A percentile compares a stretch with the other conserved stretches of the same genome.
Evolutionary conservation across 768 basidiomycete species (phyloP).

Genomic region (Paxillus rubicundulus): DNA sequence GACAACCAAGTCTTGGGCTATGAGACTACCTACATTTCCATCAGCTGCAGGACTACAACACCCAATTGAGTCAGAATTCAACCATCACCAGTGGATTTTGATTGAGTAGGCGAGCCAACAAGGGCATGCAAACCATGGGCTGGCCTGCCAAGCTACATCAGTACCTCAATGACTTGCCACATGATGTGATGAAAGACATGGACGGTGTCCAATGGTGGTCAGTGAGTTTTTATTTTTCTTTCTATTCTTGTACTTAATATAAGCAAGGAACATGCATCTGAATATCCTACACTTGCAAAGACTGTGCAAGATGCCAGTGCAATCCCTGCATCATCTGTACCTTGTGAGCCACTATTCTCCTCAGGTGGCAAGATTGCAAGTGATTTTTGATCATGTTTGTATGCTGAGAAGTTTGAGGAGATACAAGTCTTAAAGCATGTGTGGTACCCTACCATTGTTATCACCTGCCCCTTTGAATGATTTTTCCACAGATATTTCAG

Average conservation of each 20-base stretch:
- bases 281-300: not conserved
- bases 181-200: not conserved
- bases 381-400: not conserved
- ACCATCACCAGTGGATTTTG: not conserved
- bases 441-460: constrained; percentile 2
- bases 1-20: not conserved
- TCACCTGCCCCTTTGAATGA: too few relatives aligned
- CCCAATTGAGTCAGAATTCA: constrained; percentile 1
- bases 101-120: not conserved
- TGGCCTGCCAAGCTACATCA: too few relatives aligned
- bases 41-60: too few relatives aligned
- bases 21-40: too few relatives aligned
- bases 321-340: too few relatives aligned
- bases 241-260: not conserved
- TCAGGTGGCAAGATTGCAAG: constrained; percentile 2
- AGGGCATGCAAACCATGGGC: not conserved
- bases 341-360: constrained; percentile 16
- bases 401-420: constrained; percentile 6
- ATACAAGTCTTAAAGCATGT: constrained; percentile 10
- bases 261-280: not conserved
- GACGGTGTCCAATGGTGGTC: constrained; percentile 2
- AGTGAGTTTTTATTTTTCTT: not conserved
- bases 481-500: too few relatives aligned
- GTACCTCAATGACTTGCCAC: too few relatives aligned
- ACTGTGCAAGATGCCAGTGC: not conserved